These are phyloP conservation scores for Albatrellus ellisii DNA, from an alignment of 768 basidiomycete species.

Conservation along the genomic window DNA sequence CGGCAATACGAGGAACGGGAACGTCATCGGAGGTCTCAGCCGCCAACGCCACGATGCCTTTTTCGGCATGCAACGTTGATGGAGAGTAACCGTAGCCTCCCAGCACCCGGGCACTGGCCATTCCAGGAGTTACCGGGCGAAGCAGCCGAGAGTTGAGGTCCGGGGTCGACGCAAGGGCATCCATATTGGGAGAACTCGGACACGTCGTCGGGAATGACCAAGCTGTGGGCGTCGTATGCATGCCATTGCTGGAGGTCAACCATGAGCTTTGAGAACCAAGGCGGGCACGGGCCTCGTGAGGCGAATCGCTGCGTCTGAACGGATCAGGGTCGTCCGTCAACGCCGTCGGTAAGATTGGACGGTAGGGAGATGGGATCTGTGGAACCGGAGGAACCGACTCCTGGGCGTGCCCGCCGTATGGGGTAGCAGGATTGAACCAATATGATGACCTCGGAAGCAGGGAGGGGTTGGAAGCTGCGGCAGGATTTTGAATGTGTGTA, in stretches of 20 bases:
- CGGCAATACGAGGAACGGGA: slow-evolving; percentile 37
- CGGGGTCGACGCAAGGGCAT: slow-evolving; percentile 23
- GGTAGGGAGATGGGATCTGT: slow-evolving; percentile 45
- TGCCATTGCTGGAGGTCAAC: slow-evolving; percentile 51
- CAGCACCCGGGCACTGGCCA: slow-evolving; percentile 47
- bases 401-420: slow-evolving; percentile 20
- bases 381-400: slow-evolving; percentile 38
- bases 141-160: slow-evolving; percentile 32
- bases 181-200: slow-evolving; percentile 19
- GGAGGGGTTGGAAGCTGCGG: slow-evolving; percentile 22
- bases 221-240: slow-evolving; percentile 42
- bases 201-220: slow-evolving; percentile 55
- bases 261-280: slow-evolving; percentile 61
- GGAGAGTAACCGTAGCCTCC: slow-evolving; percentile 57
- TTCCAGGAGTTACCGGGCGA: slow-evolving; percentile 36
- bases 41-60: slow-evolving; percentile 35
- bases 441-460: slow-evolving; percentile 39
- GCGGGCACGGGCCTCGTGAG: slow-evolving; percentile 31
- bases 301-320: slow-evolving; percentile 43
- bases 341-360: slow-evolving; percentile 21
- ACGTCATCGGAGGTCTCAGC: slow-evolving; percentile 31
- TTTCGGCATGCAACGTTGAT: slow-evolving; percentile 34
- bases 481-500: slow-evolving; percentile 28
- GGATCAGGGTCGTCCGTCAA: slow-evolving; percentile 40
- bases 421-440: slow-evolving; percentile 42